phyloP scores from a whole-genome alignment of 2,329 filamentous ascomycete species.

The Pseudocercospora fijiensis region DNA sequence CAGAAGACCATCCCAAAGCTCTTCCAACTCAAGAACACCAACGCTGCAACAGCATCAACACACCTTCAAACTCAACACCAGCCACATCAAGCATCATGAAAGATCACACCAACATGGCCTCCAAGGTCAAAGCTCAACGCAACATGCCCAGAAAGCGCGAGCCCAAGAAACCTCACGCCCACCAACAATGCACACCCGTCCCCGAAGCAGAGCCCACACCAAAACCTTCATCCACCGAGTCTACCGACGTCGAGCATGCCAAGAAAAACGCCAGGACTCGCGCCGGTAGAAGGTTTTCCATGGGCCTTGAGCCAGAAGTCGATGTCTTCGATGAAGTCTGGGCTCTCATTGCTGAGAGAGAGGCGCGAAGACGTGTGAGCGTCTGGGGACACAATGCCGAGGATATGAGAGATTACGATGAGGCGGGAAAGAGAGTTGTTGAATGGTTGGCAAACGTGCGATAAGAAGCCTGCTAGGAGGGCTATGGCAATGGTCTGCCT shows the following conservation, averaged over 20 bases:
- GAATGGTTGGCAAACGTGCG: too few relatives aligned
- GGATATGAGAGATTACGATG: too few relatives aligned
- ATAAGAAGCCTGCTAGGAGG: neutral
- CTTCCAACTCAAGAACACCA: neutral
- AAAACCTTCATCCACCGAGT: neutral
- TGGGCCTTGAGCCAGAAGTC: neutral
- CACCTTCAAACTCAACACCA: neutral
- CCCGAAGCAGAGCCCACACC: neutral
- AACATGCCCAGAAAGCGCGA: neutral
- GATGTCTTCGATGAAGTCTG: neutral
- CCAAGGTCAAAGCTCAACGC: neutral
- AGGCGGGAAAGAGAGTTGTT: too few relatives aligned
- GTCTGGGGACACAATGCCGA: neutral
- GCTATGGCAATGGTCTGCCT: neutral
- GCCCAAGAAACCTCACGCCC: neutral
- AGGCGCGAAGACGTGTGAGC: neutral
- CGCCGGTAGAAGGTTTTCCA: neutral
- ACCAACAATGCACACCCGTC: neutral
- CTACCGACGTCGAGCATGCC: neutral
- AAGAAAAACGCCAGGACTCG: neutral
- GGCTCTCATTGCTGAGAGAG: neutral
- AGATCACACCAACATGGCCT: neutral
- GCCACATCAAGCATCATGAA: neutral
- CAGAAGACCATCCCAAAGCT: neutral
- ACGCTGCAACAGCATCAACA: neutral